Base-by-base conservation (phyloP, 345 rosid species). In the Salix exigua region DNA sequence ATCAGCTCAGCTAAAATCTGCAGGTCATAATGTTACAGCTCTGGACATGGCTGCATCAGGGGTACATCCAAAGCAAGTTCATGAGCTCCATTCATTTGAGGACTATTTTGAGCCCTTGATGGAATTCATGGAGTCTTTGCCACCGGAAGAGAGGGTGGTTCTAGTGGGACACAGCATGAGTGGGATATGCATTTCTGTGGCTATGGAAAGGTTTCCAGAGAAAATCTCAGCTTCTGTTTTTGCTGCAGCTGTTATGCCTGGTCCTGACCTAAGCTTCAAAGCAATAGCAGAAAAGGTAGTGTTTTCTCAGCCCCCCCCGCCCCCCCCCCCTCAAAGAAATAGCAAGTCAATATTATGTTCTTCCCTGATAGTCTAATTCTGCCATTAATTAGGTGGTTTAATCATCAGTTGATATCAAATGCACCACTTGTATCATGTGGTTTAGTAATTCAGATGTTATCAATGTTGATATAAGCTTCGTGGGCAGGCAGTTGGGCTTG, bases 131-230 rank as follows among this genome's bases (percentile, higher is more conserved):
- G 77, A 4, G n/a, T 70, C 80, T 42, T 66, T 78, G 9, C 82
- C 83, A 30, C 37, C 28, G 3, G 84, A 72, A 3, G 88, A 87
- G 74, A 83, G 64, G 50, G 88, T 87, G 50, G 67, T 82, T n/a
- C 77, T 88, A 60, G 87, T 86, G 13, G 90, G 82, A 2, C 88
- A 85, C 33, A 88, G 88, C 66, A 30, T 73, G 30, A 87, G 84
- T 6, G 90, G 88, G 9, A 19, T 21, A 8, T n/a, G 37, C 67
- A 48, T 83, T 26, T 84, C 84, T 58, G 37, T 72, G 68, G 88
- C 88, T 76, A 85, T 83, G 88, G 90, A 87, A 71, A 85, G 44
- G 62, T 87, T 78, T 66, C 79, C 87, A 3, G 62, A 78, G 74
- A 85, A 82, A 72, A 68, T 85, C 40, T 67, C 78, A 1, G 82